A percentile compares a stretch with the other conserved stretches of the same genome.
phyloP scores from a whole-genome alignment of 179 eudicot species.

The Actinidia arguta region DNA sequence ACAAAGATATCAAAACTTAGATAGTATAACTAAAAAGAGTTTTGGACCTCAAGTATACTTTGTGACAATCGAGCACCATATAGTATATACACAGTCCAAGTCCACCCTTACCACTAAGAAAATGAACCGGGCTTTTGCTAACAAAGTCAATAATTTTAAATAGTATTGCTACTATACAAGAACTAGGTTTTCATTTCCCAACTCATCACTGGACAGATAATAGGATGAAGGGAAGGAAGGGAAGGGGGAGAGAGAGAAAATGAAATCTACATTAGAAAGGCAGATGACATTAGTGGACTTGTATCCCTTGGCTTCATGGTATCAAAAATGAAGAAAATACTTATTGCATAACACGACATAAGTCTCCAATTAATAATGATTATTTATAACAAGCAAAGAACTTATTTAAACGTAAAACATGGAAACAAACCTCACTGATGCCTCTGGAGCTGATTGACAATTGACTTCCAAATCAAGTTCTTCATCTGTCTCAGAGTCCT shows the following conservation, averaged over 20 bases:
- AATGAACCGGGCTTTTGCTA: too few species aligned
- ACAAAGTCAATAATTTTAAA: too few species aligned
- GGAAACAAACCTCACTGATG: slow-evolving; percentile 44
- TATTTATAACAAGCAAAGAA: background rate
- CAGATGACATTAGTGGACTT: background rate
- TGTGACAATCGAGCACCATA: too few species aligned
- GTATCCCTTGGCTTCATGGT: background rate
- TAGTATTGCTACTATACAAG: too few species aligned
- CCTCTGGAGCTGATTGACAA: slow-evolving; percentile 23
- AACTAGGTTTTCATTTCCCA: background rate
- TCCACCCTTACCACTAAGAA: too few species aligned
- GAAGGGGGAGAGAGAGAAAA: background rate
- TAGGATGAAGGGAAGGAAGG: background rate
- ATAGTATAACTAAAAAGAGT: background rate
- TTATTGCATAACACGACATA: background rate
- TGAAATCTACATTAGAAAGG: background rate
- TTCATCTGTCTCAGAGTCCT: slow-evolving; percentile 44
- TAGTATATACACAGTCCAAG: too few species aligned
- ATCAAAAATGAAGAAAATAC: background rate
- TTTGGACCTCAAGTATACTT: too few species aligned
- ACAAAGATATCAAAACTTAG: background rate
- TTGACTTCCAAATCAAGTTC: slow-evolving; percentile 32
- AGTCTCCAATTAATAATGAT: background rate
- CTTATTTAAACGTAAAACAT: background rate
- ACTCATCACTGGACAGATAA: background rate